Base-by-base conservation (phyloP, 169 alveolate genomes). In the Neospora caninum region DNA sequence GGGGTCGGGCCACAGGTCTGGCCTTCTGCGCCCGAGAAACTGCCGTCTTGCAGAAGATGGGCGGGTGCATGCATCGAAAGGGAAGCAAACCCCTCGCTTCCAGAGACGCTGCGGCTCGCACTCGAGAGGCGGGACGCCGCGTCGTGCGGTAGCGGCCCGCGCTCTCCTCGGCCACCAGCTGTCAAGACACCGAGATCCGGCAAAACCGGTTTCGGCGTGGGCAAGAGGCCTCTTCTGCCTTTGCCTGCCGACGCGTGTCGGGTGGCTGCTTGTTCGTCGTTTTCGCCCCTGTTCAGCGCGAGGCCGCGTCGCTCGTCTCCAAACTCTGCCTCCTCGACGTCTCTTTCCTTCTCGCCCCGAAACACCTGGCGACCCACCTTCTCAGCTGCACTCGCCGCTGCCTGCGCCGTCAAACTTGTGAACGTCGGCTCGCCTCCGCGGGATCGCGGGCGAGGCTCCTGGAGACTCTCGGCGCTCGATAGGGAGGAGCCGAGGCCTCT, bases 361-460 rank as follows among this genome's bases (percentile, higher is more conserved):
- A 29, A 22, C n/a, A 16, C 31, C 31, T 29, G 7, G 73, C 73
- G 20, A 7, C 34, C n/a, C 73, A 1, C 73, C 7, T 27, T 9
- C 31, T 64, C 73, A 16, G 73, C 16, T 29, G 73, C 73, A 27
- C 73, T 1, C 4, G 20, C 34, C 31, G 73, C 73, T 4, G n/a
- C 73, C n/a, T 13, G 73, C 16, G 73, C 73, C 31, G 86, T 78
- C 27, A 43, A 10, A n/a, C n/a, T 13, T 10, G 86, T 36, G 45
- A 36, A 78, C 10, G 49, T 78, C 39, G 86, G 86, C n/a, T 78
- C 86, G 86, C 86, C 86, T n/a, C 86, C 86, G 7, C 86, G 7
- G 22, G 86, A 78, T n/a, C 86, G 86, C 39, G 86, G 86, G 7
- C 86, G 86, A 10, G 86, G 86, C 86, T 78, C 86, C 45, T n/a